phyloP scores from a whole-genome alignment of 305 asterid genomes.

The Rubia peregrina region DNA sequence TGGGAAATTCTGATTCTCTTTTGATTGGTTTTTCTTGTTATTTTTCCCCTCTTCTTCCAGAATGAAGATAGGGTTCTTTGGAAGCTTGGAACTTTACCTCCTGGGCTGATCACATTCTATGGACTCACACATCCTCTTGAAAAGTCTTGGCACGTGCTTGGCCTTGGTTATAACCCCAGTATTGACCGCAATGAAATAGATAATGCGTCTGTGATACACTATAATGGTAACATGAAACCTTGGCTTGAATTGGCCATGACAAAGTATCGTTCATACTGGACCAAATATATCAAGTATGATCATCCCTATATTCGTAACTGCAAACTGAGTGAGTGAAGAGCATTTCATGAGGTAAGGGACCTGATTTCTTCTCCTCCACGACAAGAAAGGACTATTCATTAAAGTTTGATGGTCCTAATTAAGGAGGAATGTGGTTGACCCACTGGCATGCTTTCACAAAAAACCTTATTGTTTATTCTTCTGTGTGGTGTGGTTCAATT shows the following conservation, averaged over 20 bases:
- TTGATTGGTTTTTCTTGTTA: constrained; percentile 7
- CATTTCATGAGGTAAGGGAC: constrained; percentile 17
- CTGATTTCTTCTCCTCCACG: constrained; percentile 19
- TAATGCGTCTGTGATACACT: constrained; percentile 90
- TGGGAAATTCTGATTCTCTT: neutral
- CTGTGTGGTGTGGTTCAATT: constrained; percentile 30
- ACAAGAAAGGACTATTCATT: constrained; percentile 18
- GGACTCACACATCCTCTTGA: constrained; percentile 92
- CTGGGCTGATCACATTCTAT: constrained; percentile 89
- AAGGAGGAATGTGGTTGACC: constrained; percentile 16
- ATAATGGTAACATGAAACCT: constrained; percentile 97
- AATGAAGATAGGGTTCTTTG: constrained; percentile 93
- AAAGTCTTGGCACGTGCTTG: constrained; percentile 97
- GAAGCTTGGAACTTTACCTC: constrained; percentile 98
- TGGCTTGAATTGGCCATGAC: constrained; percentile 98
- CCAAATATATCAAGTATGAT: constrained; percentile 70
- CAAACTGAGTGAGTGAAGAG: constrained; percentile 59
- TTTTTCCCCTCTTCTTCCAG: constrained; percentile 27
- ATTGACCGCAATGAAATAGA: constrained; percentile 73
- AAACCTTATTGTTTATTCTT: constrained; percentile 26
- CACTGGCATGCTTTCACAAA: constrained; percentile 15
- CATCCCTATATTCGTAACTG: constrained; percentile 76
- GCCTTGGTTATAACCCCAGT: constrained; percentile 94
- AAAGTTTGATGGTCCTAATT: constrained; percentile 19
- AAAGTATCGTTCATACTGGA: constrained; percentile 88